Conservation (phyloP, 2,329 filamentous ascomycete genomes). For the Fusarium camptoceras region DNA sequence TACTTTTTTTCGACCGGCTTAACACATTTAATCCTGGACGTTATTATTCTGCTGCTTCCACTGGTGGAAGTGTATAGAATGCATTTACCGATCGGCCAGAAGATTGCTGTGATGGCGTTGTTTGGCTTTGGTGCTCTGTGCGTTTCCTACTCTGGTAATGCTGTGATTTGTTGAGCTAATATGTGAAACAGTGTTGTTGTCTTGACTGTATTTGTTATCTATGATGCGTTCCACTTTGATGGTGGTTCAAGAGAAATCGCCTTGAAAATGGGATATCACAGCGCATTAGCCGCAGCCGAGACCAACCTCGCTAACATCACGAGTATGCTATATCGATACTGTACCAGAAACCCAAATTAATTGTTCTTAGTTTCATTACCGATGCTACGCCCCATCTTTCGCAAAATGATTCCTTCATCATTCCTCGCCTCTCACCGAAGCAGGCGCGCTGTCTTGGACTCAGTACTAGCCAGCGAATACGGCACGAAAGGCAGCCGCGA, state of each 20-base stretch:
- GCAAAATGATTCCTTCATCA: slow-evolving; percentile 16
- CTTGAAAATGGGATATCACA: slow-evolving; percentile 39
- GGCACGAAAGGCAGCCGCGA: neutral
- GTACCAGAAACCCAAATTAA: fast-evolving
- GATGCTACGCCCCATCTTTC: slow-evolving; percentile 32
- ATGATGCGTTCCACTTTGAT: slow-evolving; percentile 34
- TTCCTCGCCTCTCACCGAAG: slow-evolving; percentile 17
- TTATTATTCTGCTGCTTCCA: slow-evolving; percentile 48
- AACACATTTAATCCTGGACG: slow-evolving; percentile 49
- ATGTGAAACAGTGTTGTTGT: slow-evolving; percentile 28
- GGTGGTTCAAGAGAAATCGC: slow-evolving; percentile 39
- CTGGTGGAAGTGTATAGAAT: slow-evolving; percentile 48
- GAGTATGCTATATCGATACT: slow-evolving; percentile 13
- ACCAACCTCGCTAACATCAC: slow-evolving; percentile 46
- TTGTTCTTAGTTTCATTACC: slow-evolving; percentile 28
- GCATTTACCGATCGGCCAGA: slow-evolving; percentile 45
- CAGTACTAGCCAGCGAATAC: neutral
- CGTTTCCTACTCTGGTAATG: neutral
- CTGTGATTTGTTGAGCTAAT: neutral
- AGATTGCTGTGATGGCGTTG: slow-evolving; percentile 45
- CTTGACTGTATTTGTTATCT: slow-evolving; percentile 42
- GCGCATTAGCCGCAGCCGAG: slow-evolving; percentile 46
- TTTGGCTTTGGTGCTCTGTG: slow-evolving; percentile 49
- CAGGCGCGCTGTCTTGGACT: slow-evolving; percentile 7
- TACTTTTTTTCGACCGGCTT: slow-evolving; percentile 50